Base-by-base conservation (phyloP, 1,284 basidiomycete genomes). In the Fomitopsis palustris region DNA sequence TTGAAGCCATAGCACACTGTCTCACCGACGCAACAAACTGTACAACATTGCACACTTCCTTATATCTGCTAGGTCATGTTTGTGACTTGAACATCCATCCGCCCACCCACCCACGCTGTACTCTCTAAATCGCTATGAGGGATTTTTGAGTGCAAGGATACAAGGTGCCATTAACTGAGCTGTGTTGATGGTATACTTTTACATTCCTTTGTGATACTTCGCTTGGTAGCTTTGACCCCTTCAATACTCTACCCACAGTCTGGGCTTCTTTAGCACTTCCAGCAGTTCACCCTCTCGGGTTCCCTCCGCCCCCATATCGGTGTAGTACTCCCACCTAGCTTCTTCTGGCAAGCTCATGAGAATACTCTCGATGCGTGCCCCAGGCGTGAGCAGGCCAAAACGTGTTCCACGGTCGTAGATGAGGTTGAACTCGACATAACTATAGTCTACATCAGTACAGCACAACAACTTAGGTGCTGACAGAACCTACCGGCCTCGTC, bases 251-350 rank as follows among this genome's bases (percentile, higher is more conserved):
- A 47, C 25, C 95, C 95, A 96, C 8, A 86, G 84, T 61, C 72
- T 79, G 0, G 94, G 88, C 27, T 76, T 81, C 70, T 80, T 87
- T 65, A 96, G 73, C n/a, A 90, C 84, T 61, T 83, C 78, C 53
- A 90, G 64, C 61, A 95, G 69, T 69, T 84, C 81, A 37, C 81
- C 88, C 71, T 96, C 94, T 64, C 87, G 83, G 19, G 85, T 88
- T 12, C 38, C 56, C 1, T 83, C 77, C 16, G 77, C 77, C 3
- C 92, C 93, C 65, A 96, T 70, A 14, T 93, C 89, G 27, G 83
- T 84, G 86, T 90, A 90, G 74, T 97, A 98, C 76, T 98, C 95
- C 95, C 95, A 98, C 62, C 94, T 81, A 31, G 92, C 93, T 1
- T 86, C 89, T 76, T 96, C 90, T 0, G 95, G 96, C 59, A 98